phyloP scores from a whole-genome alignment of 2,329 filamentous ascomycete genomes.

The Herpotrichia juniperi region DNA sequence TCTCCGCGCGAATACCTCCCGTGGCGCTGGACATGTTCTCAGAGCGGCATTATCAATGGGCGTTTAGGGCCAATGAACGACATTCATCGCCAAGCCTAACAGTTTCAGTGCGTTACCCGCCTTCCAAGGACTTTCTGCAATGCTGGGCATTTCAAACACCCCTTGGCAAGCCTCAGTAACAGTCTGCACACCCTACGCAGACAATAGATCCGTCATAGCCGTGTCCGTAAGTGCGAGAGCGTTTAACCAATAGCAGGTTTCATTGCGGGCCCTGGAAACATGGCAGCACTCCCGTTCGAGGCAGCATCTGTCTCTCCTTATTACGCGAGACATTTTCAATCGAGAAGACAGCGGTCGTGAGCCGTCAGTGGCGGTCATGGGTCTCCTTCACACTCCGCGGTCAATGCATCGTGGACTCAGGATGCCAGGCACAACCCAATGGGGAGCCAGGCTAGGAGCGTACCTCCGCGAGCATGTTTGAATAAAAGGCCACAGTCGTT shows the following conservation, averaged over 20 bases:
- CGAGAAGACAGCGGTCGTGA: background rate
- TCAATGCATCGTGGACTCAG: conserved; percentile 16
- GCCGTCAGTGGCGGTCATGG: conserved; percentile 3
- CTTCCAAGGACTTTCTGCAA: background rate
- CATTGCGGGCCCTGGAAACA: conserved; percentile 2
- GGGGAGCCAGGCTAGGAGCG: conserved; percentile 6
- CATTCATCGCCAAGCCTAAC: conserved; percentile 11
- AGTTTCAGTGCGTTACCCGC: conserved; percentile 17
- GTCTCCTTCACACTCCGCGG: conserved; percentile 5
- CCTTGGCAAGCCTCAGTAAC: background rate
- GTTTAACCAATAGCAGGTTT: background rate
- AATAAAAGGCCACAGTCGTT: conserved; percentile 33
- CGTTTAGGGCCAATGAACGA: conserved; percentile 11
- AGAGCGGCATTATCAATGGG: conserved; percentile 18
- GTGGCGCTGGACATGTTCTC: background rate
- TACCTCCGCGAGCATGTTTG: conserved; percentile 8
- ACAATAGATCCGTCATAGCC: conserved; percentile 7
- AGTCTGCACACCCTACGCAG: background rate
- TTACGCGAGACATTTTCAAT: conserved; percentile 4
- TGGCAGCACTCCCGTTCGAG: conserved; percentile 8
- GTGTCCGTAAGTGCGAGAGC: background rate
- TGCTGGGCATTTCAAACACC: conserved; percentile 14
- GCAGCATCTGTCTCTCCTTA: conserved; percentile 8
- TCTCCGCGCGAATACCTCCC: conserved; percentile 11
- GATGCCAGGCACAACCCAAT: conserved; percentile 10